Base-by-base conservation (phyloP, 306 rosid species). In the Vigna mungo region DNA sequence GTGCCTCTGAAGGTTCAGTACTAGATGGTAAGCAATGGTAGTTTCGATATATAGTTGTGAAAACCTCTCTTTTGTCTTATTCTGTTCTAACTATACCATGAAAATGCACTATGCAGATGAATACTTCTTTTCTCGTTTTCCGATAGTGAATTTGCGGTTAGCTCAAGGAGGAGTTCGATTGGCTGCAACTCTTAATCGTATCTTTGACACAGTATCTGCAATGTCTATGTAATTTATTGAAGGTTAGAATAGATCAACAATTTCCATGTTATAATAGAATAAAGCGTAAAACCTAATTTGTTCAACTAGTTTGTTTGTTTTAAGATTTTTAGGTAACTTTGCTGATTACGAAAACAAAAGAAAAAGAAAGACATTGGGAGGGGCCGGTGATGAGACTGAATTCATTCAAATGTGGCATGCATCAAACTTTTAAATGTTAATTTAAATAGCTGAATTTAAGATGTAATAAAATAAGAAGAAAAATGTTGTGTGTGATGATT, bases 81-180 rank as follows among this genome's bases (percentile, higher is more conserved):
- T 66, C 12, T 18, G 54, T 75, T 17, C 49, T 44, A 11, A 74
- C 36, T 18, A 13, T 54, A 9, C 4, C 62, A 53, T 49, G 36
- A 79, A 66, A 58, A 27, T 48, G 12, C 51, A 17, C 2, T 39
- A 16, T 77, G 83, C 89, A 94, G 98, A 90, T 89, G 84, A 83
- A 16, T 94, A 92, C 84, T 94, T 94, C 83, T 82, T 71, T 18
- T 86, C 97, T 53, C 96, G 97, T 20, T 60, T 49, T 27, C 97
- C 97, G 2, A 76, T 79, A 16, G 89, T 94, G 23, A 82, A 87
- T 34, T 30, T 68, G 83, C 82, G 97, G 39, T 75, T 92, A 71
- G 97, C 96, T 27, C 96, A 94, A 86, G 98, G 88, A 17, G 97
- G 93, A 72, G 97, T 92, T 68, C 90, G 98, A 54, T 84, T 94